phyloP scores from a whole-genome alignment of 345 rosid species.

The Brassica incana region DNA sequence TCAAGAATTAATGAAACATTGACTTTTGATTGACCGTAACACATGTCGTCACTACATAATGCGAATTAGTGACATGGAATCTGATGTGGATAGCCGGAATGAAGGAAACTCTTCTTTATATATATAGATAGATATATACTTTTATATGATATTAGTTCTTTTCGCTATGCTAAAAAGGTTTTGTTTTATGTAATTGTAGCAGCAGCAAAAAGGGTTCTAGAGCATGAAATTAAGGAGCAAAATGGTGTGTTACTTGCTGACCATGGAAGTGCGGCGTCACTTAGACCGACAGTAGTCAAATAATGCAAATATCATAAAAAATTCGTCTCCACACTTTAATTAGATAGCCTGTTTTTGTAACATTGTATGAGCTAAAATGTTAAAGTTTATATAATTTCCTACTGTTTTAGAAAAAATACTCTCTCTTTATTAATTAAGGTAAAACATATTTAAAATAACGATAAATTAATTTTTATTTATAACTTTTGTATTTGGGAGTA shows the following conservation, averaged over 20 bases:
- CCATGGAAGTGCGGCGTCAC: constrained; percentile 28
- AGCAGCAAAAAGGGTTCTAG: constrained; percentile 5
- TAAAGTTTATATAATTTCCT: neutral
- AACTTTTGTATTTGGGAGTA: neutral
- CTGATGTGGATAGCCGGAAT: too few relatives aligned
- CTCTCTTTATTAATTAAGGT: neutral
- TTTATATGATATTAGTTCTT: neutral
- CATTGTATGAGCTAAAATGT: neutral
- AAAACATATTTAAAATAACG: neutral
- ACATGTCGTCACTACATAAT: too few relatives aligned
- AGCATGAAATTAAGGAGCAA: constrained; percentile 24
- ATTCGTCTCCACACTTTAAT: neutral
- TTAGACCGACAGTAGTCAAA: neutral
- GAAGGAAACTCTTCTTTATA: too few relatives aligned
- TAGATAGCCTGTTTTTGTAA: neutral
- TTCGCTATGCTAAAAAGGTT: neutral
- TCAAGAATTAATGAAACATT: too few relatives aligned
- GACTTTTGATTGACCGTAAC: too few relatives aligned
- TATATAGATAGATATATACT: too few relatives aligned
- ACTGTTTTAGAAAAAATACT: neutral
- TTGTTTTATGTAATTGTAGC: neutral
- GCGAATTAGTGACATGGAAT: too few relatives aligned
- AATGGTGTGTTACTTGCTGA: constrained; percentile 15
- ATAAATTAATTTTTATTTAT: neutral
- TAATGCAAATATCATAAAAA: constrained; percentile 1